Evolutionary conservation across 108 stramenopile genomes (phyloP), one percentile per base, ranked within the genome.

Genomic region (Cyclotella baltica): DNA sequence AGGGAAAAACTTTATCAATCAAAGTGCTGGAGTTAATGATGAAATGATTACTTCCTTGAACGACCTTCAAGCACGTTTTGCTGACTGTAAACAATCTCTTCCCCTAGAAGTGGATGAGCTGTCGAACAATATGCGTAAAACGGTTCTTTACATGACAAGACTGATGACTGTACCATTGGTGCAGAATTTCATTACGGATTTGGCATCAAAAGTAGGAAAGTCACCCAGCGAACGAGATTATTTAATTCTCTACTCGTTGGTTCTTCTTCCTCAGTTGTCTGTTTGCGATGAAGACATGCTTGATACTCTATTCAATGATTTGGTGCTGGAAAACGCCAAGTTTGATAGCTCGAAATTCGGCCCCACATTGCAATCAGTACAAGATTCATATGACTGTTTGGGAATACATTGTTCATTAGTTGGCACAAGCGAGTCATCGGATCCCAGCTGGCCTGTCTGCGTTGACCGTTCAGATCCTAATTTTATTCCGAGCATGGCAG

Each of bases 161-260:
- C n/a, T 67, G 1, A 69, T 95, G 85, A 82, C 81, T 16, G 77
- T 85, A 18, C 86, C 88, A 0, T 75, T 95, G 16, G 58, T 95
- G 15, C 83, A 87, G 55, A 70, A 81, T 20, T 81, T 95, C 4
- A 66, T 90, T 9, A 77, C 70, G 53, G 78, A 85, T 35, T 62
- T 81, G 27, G 73, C 80, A 9, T 29, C 66, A 38, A 37, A 74
- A 57, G 55, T 73, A 20, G 78, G 67, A 31, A 62, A 66, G 20
- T 33, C 73, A 22, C 35, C 18, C 13, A 9, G 22, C 11, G 62
- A 71, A 43, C 51, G 69, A n/a, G 63, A 78, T 53, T 72, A 72
- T 51, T 52, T 78, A 38, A 65, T 72, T 57, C 67, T 67, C n/a
- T 83, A 83, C 47, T 69, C 83, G 33, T 70, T 83, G 29, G 34